phyloP scores from a whole-genome alignment of 345 rosid genomes.

The Balakata baccata region DNA sequence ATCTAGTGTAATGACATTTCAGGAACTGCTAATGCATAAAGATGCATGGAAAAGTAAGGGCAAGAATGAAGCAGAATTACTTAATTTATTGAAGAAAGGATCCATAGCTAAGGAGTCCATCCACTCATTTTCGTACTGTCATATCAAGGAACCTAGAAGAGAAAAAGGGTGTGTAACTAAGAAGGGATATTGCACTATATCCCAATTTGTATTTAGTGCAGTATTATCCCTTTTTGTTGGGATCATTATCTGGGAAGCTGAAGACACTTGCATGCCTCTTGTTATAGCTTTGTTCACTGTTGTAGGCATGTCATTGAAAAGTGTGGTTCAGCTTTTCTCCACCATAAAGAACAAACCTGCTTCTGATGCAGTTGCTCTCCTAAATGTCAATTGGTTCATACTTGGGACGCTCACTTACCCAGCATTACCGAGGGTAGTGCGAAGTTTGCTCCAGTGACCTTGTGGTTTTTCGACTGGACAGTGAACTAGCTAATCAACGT shows the following conservation, averaged over 20 bases:
- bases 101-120: conserved; percentile 26
- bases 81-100: conserved; percentile 13
- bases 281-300: conserved; percentile 71
- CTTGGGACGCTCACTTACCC: conserved; percentile 76
- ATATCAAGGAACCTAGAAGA: conserved; percentile 26
- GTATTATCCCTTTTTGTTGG: conserved; percentile 60
- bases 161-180: conserved; percentile 27
- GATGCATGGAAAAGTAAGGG: conserved; percentile 21
- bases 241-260: conserved; percentile 55
- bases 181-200: conserved; percentile 49
- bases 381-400: conserved; percentile 82
- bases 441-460: conserved; percentile 29
- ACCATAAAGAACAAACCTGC: conserved; percentile 61
- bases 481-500: conserved; percentile 26
- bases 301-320: conserved; percentile 66
- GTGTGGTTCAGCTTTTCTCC: conserved; percentile 65
- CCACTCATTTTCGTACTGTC: conserved; percentile 22
- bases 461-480: conserved; percentile 10
- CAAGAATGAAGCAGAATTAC: conserved; percentile 24
- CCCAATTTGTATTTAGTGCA: conserved; percentile 59
- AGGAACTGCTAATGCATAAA: conserved; percentile 20
- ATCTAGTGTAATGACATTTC: conserved; percentile 9
- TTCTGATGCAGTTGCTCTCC: conserved; percentile 68
- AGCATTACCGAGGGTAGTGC: conserved; percentile 50
- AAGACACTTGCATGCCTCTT: conserved; percentile 69